phyloP scores from a whole-genome alignment of 106 monocot species.

The Ottelia alismoides region DNA sequence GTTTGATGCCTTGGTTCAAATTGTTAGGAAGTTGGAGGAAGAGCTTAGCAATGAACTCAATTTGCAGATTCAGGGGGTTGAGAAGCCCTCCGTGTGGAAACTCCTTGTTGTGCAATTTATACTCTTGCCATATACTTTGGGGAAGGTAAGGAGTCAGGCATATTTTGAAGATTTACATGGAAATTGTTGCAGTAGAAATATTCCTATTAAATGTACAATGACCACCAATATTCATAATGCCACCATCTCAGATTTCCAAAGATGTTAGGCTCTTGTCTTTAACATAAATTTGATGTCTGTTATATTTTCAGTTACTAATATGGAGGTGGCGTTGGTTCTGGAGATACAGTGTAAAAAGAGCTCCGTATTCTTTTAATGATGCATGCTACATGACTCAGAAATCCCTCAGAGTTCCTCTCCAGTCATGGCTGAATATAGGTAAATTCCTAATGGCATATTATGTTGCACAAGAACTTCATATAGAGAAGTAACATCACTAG shows the following conservation, averaged over 20 bases:
- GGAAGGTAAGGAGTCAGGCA: conserved; percentile 46
- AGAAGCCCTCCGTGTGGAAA: conserved; percentile 85
- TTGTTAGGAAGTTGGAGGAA: conserved; percentile 70
- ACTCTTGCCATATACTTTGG: conserved; percentile 75
- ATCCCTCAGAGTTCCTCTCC: conserved; percentile 41
- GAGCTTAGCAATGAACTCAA: conserved; percentile 81
- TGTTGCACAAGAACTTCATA: no score
- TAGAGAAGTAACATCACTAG: no score
- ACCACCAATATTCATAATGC: not conserved
- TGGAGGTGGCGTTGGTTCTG: conserved; percentile 79
- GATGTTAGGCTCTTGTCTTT: not conserved
- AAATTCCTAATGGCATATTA: not conserved
- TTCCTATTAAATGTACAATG: not conserved
- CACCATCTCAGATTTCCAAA: not conserved
- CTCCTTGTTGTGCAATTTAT: conserved; percentile 67
- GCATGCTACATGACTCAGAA: conserved; percentile 80
- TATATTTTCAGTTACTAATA: conserved; percentile 48
- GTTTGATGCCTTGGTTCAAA: not conserved
- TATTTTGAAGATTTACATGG: not conserved
- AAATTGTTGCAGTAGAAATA: not conserved
- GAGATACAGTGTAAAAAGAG: conserved; percentile 80
- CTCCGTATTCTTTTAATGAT: conserved; percentile 85
- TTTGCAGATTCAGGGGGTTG: conserved; percentile 87
- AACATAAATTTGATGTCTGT: not conserved
- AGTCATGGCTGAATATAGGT: conserved; percentile 72